These are phyloP conservation scores for Chlamydomonas urium DNA, from an alignment of 139 green algal genomes.

Conservation along the genomic window DNA sequence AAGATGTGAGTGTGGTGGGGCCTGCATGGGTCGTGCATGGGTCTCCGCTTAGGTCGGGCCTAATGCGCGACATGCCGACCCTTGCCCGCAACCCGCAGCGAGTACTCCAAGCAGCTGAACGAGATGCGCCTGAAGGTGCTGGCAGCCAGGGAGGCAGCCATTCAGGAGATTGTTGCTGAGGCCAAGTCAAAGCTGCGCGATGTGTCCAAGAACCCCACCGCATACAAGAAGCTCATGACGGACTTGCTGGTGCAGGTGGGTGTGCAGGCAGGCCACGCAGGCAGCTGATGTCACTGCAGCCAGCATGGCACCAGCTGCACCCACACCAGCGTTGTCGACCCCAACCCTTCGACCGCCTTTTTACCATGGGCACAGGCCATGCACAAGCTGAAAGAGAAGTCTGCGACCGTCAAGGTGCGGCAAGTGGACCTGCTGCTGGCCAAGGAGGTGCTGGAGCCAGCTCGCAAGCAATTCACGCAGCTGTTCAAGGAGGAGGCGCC, in stretches of 20 bases:
- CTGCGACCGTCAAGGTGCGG: conserved; percentile 60
- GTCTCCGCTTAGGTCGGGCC: too few species aligned
- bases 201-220: conserved; percentile 53
- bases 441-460: conserved; percentile 53
- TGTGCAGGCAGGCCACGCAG: neutral
- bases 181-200: conserved; percentile 57
- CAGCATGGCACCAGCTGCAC: too few species aligned
- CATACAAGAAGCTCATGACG: conserved; percentile 82
- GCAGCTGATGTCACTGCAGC: neutral
- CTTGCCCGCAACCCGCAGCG: conserved; percentile 56
- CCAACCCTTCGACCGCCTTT: too few species aligned
- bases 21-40: too few species aligned
- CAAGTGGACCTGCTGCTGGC: conserved; percentile 70
- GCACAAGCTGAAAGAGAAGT: conserved; percentile 69
- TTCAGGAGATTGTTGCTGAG: conserved; percentile 59
- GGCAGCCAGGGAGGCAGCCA: conserved; percentile 77
- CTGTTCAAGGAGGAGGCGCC: conserved; percentile 49
- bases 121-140: conserved; percentile 89
- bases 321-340: too few species aligned
- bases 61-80: too few species aligned
- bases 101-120: conserved; percentile 97
- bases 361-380: conserved; percentile 58
- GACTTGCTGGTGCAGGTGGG: conserved; percentile 84
- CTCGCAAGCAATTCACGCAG: conserved; percentile 48
- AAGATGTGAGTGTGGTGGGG: conserved; percentile 81